phyloP scores from a whole-genome alignment of 768 basidiomycete genomes.

The Lactifluus rugatus region DNA sequence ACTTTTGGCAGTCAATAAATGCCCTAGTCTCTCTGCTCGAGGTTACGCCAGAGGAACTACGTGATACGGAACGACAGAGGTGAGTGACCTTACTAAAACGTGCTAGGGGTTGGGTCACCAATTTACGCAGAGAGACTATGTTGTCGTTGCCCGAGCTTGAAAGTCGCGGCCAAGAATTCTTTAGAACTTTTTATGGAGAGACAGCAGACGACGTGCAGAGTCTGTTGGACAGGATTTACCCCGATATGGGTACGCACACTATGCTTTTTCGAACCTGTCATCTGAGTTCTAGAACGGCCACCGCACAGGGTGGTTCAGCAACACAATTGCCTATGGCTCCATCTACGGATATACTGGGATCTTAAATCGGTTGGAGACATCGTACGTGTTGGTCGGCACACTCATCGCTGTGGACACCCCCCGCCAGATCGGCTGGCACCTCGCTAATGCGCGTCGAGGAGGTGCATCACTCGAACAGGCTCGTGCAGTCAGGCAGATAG shows the following conservation, averaged over 20 bases:
- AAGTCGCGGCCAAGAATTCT: conserved; percentile 35
- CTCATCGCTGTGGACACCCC: conserved; percentile 55
- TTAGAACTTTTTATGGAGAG: conserved; percentile 45
- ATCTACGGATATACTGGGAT: conserved; percentile 41
- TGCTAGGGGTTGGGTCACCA: not conserved
- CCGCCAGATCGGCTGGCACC: conserved; percentile 57
- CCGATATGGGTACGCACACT: conserved; percentile 47
- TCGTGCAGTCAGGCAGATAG: conserved; percentile 43
- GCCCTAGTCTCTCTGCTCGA: conserved; percentile 41
- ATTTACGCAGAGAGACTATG: conserved; percentile 31
- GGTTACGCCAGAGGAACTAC: conserved; percentile 42
- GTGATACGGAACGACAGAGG: conserved; percentile 41
- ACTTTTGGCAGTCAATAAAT: conserved; percentile 43
- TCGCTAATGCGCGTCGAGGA: conserved; percentile 43
- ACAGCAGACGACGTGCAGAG: conserved; percentile 39
- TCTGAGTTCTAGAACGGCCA: not conserved
- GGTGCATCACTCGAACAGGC: conserved; percentile 47
- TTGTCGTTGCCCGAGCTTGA: conserved; percentile 37
- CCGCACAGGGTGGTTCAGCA: conserved; percentile 42
- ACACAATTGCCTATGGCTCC: conserved; percentile 46
- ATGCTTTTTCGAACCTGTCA: not conserved
- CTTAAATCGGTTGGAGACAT: conserved; percentile 44
- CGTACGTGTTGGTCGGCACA: conserved; percentile 50
- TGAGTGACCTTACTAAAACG: conserved; percentile 21
- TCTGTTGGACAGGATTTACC: conserved; percentile 43